Percentiles rank a stretch among this genome's conserved stretches.
Conservation (phyloP, 1,139 yeast species). For the Yamadazyma oceani region DNA sequence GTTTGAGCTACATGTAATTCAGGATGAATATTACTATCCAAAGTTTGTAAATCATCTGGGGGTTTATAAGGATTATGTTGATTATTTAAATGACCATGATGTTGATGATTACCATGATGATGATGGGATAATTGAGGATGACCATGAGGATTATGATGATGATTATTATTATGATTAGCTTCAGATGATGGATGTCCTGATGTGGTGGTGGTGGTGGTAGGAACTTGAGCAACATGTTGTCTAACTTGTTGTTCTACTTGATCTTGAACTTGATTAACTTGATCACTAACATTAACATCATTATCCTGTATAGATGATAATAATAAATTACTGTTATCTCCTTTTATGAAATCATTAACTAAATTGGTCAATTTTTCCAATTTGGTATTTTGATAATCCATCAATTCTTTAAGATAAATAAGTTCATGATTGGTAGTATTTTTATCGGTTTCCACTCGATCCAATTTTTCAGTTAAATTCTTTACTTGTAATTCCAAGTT, state of each 20-base stretch:
- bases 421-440: conserved; percentile 32
- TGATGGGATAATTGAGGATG: conserved; percentile 12
- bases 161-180: too few species aligned
- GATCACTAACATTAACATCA: conserved; percentile 15
- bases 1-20: conserved; percentile 14
- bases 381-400: conserved; percentile 40
- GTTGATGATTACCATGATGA: conserved; percentile 14
- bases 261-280: conserved; percentile 15
- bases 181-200: too few species aligned
- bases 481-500: conserved; percentile 15
- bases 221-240: conserved; percentile 9
- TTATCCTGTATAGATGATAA: conserved; percentile 25
- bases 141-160: background rate
- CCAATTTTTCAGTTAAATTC: conserved; percentile 13
- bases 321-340: conserved; percentile 26
- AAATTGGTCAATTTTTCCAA: conserved; percentile 39
- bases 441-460: conserved; percentile 23
- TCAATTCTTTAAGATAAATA: conserved; percentile 35
- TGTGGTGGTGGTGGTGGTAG: background rate
- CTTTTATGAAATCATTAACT: conserved; percentile 33
- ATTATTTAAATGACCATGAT: conserved; percentile 18
- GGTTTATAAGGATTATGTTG: conserved; percentile 8
- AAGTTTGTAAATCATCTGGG: conserved; percentile 10
- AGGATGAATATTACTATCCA: conserved; percentile 18
- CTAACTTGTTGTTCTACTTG: conserved; percentile 20